Base-by-base conservation (phyloP, 371 early-diverging fungal genomes). In the Mortierella sp. region DNA sequence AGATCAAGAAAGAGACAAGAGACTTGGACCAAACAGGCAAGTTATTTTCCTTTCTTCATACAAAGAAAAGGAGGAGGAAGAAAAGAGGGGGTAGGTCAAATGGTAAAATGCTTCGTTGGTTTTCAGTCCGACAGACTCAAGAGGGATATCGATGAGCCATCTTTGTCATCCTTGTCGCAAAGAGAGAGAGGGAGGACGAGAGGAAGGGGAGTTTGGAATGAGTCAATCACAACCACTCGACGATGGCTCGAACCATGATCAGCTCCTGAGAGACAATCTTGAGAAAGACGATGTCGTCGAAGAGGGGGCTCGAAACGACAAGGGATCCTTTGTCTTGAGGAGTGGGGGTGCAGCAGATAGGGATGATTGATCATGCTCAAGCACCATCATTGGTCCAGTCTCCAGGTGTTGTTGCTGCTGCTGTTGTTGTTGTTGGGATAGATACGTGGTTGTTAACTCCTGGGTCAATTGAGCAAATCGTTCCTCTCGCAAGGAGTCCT, bases 391-490 rank as follows among this genome's bases (percentile, higher is more conserved):
- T 5, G 68, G 41, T 10, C 18, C 68, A 68, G 68, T 24, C 68
- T 68, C 43, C 24, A 41, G 68, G 68, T 41, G 68, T 68, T 16
- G 35, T 38, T 63, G 68, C 24, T 68, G 68, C 1, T 41, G 35
- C 21, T 63, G 68, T 41, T 68, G 68, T 7, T 41, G 35, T 63
- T 63, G 68, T 68, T 68, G 68, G 21, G 21, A 21, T 7, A 41
- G 10, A 35, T 68, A 68, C 6, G 38, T 68, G 43, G 68, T 21
- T 21, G 68, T 38, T 24, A 74, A 58, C 70, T 78, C 74, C 38
- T 78, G 79, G 32, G 54, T 78, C 70, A 78, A 55, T 63, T 70
- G 70, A 21, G 70, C 58, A 73, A 78, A 78, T 68, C 78, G 73
- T 16, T 78, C 74, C 38, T 74, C 79, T 46, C 74, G 46, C 32